Base-by-base conservation (phyloP, 805 yeast species). In the Saccharomyces jurei region DNA sequence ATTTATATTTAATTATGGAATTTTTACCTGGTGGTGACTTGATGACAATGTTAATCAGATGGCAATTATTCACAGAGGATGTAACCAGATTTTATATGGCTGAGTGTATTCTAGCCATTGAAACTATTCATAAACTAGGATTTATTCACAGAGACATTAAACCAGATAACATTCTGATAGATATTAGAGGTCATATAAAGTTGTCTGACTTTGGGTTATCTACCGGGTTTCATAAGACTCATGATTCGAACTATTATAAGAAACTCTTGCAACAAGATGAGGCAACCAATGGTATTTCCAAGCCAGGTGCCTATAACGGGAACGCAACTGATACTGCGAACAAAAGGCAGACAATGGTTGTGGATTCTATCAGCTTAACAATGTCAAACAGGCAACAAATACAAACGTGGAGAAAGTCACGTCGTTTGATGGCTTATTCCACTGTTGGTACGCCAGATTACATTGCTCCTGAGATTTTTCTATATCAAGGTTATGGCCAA, bases 361-460 rank as follows among this genome's bases (percentile, higher is more conserved):
- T 89, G 47, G 98, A 92, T 70, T 91, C 97, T 0, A 94, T 94
- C 65, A 95, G 89, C 66, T 77, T 94, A 70, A 94, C 99, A 2
- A 89, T 94, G 86, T 86, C 97, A 4, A 91, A 91, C 67, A 81
- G 94, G 58, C 96, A 89, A 68, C 96, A 90, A 69, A 88, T 91
- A 79, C 95, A 91, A 71, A 90, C 97, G 0, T 90, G 97, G 97
- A 80, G 97, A 65, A 89, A 89, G 69, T 84, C 92, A 17, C 78
- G 97, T 61, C 79, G 97, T 59, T 71, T 90, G 53, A 89, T 91
- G 96, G 97, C 97, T 1, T 90, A 90, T 67, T 89, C 96, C 6
- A 91, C 97, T 0, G 97, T 90, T 30, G 97, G 97, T 49, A 90
- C 97, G 0, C 97, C 97, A 0, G 97, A 90, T 70, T 90, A 90